A percentile compares a stretch with the other conserved stretches of the same genome.
phyloP scores from a whole-genome alignment of 768 basidiomycete genomes.

The Goffeauzyma gilvescens region DNA sequence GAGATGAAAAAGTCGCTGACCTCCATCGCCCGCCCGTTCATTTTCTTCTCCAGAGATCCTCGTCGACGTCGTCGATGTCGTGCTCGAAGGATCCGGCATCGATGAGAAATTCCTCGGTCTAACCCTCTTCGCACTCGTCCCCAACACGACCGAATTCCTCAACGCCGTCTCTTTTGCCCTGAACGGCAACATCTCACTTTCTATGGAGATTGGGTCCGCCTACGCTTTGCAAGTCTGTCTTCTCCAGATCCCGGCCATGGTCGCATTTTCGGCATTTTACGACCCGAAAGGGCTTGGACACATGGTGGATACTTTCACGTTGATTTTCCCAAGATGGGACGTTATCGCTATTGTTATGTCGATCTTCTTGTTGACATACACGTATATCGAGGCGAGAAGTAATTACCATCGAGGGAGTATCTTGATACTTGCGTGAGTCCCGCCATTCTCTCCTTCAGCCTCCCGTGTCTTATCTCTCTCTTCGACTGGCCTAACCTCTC shows the following conservation, averaged over 20 bases:
- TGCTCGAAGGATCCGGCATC: conserved; percentile 72
- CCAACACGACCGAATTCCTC: conserved; percentile 99
- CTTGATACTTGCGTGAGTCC: conserved; percentile 62
- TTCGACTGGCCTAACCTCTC: conserved; percentile 9
- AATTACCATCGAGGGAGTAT: conserved; percentile 97
- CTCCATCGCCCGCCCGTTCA: neutral
- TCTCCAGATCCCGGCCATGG: conserved; percentile 95
- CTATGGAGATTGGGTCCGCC: conserved; percentile 98
- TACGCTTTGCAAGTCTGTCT: conserved; percentile 97
- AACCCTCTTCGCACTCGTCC: conserved; percentile 88
- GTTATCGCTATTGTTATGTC: conserved; percentile 83
- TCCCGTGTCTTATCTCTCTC: neutral
- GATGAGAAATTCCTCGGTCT: conserved; percentile 96
- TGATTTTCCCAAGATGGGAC: conserved; percentile 98
- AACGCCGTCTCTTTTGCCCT: conserved; percentile 96
- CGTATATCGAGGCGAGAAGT: conserved; percentile 94
- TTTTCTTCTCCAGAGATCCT: conserved; percentile 58
- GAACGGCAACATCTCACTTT: conserved; percentile 89
- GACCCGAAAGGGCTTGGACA: conserved; percentile 68
- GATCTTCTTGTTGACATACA: conserved; percentile 95
- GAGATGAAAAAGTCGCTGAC: neutral
- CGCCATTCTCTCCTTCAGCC: no score
- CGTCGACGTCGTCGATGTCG: conserved; percentile 84
- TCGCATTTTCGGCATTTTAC: conserved; percentile 93
- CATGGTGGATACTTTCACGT: conserved; percentile 84